Evolutionary conservation across 306 rosid genomes (phyloP).

Genomic region (Dalbergia cultrata): DNA sequence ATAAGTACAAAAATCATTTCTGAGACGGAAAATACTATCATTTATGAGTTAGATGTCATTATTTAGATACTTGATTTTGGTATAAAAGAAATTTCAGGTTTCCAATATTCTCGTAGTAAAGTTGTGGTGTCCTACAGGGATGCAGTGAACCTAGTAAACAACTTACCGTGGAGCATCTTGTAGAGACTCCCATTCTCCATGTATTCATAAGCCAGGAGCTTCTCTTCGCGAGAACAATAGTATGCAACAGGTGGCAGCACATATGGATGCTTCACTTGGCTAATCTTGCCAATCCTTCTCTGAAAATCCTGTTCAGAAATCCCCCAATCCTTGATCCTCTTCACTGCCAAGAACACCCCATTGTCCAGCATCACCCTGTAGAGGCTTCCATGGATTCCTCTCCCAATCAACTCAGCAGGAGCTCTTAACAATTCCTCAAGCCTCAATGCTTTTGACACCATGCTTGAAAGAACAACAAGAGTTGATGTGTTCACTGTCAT

Average conservation of each 20-base stretch:
- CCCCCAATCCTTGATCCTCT: constrained; percentile 66
- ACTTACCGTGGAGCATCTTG: constrained; percentile 60
- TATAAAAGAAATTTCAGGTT: background rate
- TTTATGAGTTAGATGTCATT: background rate
- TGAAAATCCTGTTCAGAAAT: constrained; percentile 54
- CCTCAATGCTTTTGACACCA: constrained; percentile 30
- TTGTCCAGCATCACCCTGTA: constrained; percentile 59
- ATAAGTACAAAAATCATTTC: too few relatives aligned
- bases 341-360: constrained; percentile 60
- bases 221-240: constrained; percentile 64
- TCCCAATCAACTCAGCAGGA: constrained; percentile 66
- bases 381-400: constrained; percentile 67
- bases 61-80: background rate
- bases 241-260: constrained; percentile 59
- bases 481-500: constrained; percentile 38
- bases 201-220: constrained; percentile 66
- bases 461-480: constrained; percentile 49
- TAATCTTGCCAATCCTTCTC: constrained; percentile 52
- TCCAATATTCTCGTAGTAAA: background rate
- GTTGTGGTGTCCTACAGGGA: background rate
- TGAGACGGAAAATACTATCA: too few relatives aligned
- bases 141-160: background rate
- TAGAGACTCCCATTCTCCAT: constrained; percentile 66
- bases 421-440: constrained; percentile 66
- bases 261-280: constrained; percentile 53